phyloP scores from a whole-genome alignment of 495 filamentous ascomycete genomes.

The Penicillium malachiteum region DNA sequence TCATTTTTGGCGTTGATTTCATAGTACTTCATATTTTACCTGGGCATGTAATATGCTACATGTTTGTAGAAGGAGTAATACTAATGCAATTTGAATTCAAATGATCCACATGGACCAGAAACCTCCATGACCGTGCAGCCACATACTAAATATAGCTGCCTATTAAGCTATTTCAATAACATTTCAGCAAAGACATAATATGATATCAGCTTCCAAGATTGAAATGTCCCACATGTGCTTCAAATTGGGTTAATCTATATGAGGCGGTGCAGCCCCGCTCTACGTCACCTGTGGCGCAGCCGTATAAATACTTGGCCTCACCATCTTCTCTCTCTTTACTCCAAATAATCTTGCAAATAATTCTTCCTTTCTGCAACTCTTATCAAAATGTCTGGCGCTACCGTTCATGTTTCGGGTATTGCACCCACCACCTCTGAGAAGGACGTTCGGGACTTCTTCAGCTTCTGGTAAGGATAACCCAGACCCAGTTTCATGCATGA shows the following conservation, averaged over 20 bases:
- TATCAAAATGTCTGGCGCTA: slow-evolving; percentile 47
- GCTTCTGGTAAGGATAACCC: slow-evolving; percentile 75
- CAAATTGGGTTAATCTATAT: background rate
- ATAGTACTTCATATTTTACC: too few relatives aligned
- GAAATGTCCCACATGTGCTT: too few relatives aligned
- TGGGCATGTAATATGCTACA: too few relatives aligned
- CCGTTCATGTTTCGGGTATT: slow-evolving; percentile 74
- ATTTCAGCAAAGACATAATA: background rate
- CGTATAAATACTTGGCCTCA: slow-evolving; percentile 16
- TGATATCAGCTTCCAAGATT: too few relatives aligned
- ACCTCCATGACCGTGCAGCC: too few relatives aligned
- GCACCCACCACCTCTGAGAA: slow-evolving; percentile 74
- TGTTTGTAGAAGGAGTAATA: too few relatives aligned
- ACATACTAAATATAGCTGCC: too few relatives aligned
- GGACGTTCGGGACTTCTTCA: slow-evolving; percentile 96
- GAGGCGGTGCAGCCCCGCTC: slow-evolving; percentile 28
- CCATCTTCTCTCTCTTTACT: slow-evolving; percentile 3
- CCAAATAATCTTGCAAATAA: background rate
- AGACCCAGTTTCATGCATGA: background rate
- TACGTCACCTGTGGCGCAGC: slow-evolving; percentile 36
- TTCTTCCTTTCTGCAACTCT: background rate
- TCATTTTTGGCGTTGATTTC: too few relatives aligned
- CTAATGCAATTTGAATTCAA: too few relatives aligned
- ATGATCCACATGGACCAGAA: too few relatives aligned
- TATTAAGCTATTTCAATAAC: too few relatives aligned